A percentile compares a stretch with the other conserved stretches of the same genome.
Conservation (phyloP, 192 early-diverging fungal genomes). For the Coemansia sp. region DNA sequence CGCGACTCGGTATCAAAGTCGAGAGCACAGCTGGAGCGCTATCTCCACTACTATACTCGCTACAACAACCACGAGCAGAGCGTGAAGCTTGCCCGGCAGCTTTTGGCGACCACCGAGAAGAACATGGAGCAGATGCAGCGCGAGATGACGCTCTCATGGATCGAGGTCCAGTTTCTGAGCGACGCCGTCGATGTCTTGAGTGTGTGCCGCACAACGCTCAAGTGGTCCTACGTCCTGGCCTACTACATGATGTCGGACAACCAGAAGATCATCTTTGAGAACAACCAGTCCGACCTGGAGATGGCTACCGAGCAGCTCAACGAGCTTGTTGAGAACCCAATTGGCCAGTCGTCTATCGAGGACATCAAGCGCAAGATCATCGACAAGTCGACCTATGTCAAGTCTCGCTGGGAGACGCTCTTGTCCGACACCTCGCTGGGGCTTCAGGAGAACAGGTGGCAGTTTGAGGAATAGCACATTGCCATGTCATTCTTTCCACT, state of each 20-base stretch:
- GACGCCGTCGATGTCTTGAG: constrained; percentile 89
- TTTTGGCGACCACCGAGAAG: constrained; percentile 48
- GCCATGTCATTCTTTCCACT: neutral
- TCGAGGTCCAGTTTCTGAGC: constrained; percentile 96
- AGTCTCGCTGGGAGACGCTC: constrained; percentile 79
- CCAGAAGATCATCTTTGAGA: constrained; percentile 89
- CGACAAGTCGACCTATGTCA: constrained; percentile 94
- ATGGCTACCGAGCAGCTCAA: constrained; percentile 94
- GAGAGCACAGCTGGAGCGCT: constrained; percentile 82
- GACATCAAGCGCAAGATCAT: constrained; percentile 84
- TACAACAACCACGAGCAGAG: constrained; percentile 98
- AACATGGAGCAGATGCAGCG: constrained; percentile 95
- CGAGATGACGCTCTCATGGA: constrained; percentile 88
- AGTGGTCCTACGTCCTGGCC: constrained; percentile 97
- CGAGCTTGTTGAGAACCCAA: constrained; percentile 85
- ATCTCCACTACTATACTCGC: constrained; percentile 97
- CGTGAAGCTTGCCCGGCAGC: constrained; percentile 82
- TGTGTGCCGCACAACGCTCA: constrained; percentile 86
- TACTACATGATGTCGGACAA: constrained; percentile 89
- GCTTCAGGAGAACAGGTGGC: constrained; percentile 79
- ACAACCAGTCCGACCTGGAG: constrained; percentile 98
- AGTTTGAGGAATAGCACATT: constrained; percentile 49
- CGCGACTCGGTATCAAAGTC: constrained; percentile 88
- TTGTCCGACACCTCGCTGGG: constrained; percentile 90
- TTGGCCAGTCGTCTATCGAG: constrained; percentile 66